Base-by-base conservation (phyloP, 305 asterid genomes). In the Stenogyne calaminthoides region DNA sequence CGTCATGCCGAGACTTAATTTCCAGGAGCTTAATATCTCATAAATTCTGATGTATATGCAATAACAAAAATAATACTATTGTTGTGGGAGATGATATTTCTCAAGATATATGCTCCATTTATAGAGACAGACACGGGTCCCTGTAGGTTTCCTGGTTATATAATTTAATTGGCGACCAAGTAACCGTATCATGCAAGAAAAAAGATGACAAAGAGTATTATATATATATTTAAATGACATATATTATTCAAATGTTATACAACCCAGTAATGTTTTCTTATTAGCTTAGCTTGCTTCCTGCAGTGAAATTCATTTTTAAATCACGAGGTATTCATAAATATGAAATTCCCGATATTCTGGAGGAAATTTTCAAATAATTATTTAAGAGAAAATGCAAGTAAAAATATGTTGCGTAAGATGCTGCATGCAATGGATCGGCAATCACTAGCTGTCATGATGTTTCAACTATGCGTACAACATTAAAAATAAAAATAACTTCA, bases 161-260 rank as follows among this genome's bases (percentile, higher is more conserved):
- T 47, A 14, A 62, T 51, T 32, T 29, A 63, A 73, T 78, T 78
- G 47, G 55, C 27, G 73, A 57, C 61, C 71, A 78, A 78, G 82
- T 64, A 64, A 74, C 14, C 15, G 10, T 59, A 37, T 72, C 32
- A 72, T 67, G 70, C 81, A 77, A 65, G 51, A 67, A 57, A 75
- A 47, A 18, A 19, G 0, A 72, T 3, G 52, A 72, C 11, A n/a
- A 37, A 32, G 55, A 34, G 8, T 12, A 27, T 44, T 36, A 9
- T 52, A 51, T 29, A 27, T 18, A 51, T 54, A 37, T n/a, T n/a
- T n/a, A n/a, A n/a, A n/a, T n/a, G n/a, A n/a, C n/a, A 12, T 52
- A 16, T 20, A 16, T 36, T 4, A 19, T 37, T 0, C 70, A 34
- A 49, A 54, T 32, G 22, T 19, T 67, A 57, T 58, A 51, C 32